A percentile compares a stretch with the other conserved stretches of the same genome.
These are phyloP conservation scores for Solanum lignicaule DNA, from an alignment of 257 asterid species.

Conservation along the genomic window DNA sequence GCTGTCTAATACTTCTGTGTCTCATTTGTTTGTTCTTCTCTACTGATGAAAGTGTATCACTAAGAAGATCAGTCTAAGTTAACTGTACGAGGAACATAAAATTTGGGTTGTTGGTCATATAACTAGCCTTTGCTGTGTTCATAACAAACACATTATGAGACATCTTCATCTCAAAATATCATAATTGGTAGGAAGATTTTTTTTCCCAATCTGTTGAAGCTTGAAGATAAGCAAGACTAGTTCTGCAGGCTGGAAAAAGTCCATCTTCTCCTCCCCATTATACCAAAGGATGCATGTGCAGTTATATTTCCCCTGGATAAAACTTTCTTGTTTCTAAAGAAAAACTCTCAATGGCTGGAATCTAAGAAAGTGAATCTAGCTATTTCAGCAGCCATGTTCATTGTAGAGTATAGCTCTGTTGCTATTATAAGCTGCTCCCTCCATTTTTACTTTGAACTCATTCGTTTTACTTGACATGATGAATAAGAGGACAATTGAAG, in stretches of 20 bases:
- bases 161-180: background rate
- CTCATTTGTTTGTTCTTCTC: background rate
- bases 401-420: background rate
- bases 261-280: background rate
- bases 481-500: background rate
- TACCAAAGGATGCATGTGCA: background rate
- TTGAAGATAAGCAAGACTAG: background rate
- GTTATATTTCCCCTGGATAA: background rate
- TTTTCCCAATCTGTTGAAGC: background rate
- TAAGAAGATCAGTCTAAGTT: background rate
- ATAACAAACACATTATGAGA: background rate
- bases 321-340: background rate
- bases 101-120: background rate
- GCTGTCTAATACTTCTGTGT: background rate
- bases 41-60: background rate
- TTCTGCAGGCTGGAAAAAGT: background rate
- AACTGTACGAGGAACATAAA: background rate
- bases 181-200: background rate
- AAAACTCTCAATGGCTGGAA: background rate
- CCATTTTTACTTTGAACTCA: background rate
- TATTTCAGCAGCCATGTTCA: background rate
- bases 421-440: background rate
- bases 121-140: background rate
- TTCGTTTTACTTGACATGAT: background rate
- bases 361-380: background rate